A percentile compares a stretch with the other conserved stretches of the same genome.
phyloP scores from a whole-genome alignment of 108 stramenopile species.

The Cyclotella atomus region DNA sequence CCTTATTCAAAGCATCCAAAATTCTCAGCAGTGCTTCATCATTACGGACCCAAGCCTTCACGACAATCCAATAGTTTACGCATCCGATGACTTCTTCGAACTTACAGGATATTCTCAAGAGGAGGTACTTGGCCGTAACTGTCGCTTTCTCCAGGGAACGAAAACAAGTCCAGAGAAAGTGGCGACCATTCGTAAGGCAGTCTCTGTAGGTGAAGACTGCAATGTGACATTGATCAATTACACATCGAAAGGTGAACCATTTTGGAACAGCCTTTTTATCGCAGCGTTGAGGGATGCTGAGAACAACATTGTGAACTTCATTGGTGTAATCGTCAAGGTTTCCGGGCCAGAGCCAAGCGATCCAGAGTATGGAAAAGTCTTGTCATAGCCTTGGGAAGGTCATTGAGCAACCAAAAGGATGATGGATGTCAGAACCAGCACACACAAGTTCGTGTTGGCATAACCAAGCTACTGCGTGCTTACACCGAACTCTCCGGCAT shows the following conservation, averaged over 20 bases:
- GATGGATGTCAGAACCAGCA: too few species aligned
- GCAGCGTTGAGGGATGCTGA: constrained; percentile 93
- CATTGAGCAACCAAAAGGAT: neutral
- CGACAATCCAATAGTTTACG: constrained; percentile 96
- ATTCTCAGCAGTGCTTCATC: constrained; percentile 93
- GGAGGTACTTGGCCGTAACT: constrained; percentile 94
- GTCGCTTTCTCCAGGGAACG: constrained; percentile 94
- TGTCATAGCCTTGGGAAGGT: neutral
- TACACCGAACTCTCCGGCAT: neutral
- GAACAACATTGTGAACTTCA: constrained; percentile 93
- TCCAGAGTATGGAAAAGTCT: constrained; percentile 68
- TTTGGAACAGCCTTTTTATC: constrained; percentile 99
- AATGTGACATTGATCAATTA: constrained; percentile 95
- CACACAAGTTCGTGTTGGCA: too few species aligned
- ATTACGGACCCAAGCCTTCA: constrained; percentile 95
- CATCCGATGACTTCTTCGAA: constrained; percentile 81
- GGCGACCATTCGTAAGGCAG: constrained; percentile 78
- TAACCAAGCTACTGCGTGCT: neutral
- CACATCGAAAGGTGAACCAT: constrained; percentile 92
- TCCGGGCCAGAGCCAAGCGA: constrained; percentile 72
- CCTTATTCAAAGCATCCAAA: constrained; percentile 88
- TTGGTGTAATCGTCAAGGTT: constrained; percentile 92
- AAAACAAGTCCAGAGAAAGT: constrained; percentile 89
- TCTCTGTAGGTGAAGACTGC: constrained; percentile 83
- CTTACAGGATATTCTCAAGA: constrained; percentile 95